These are phyloP conservation scores for Emydomyces testavorans DNA, from an alignment of 2,329 filamentous ascomycete genomes.

Conservation along the genomic window DNA sequence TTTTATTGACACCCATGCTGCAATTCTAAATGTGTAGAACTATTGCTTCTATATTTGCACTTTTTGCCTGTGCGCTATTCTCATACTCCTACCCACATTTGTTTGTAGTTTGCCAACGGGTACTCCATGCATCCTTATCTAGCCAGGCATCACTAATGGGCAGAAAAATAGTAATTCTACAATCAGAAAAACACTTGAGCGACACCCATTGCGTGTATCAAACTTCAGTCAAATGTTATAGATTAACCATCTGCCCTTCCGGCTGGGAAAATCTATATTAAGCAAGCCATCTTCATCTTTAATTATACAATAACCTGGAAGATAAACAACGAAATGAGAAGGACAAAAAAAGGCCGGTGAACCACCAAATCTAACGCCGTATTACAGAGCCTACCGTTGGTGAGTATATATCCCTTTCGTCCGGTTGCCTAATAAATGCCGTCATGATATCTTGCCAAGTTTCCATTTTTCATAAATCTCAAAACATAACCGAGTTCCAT, in stretches of 20 bases:
- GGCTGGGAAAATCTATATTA: too few relatives aligned
- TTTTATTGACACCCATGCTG: slow-evolving; percentile 17
- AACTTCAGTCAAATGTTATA: too few relatives aligned
- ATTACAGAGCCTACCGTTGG: background rate
- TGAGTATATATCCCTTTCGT: background rate
- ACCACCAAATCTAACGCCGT: background rate
- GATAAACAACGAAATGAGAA: too few relatives aligned
- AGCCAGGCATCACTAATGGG: too few relatives aligned
- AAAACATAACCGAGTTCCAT: background rate
- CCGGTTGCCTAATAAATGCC: background rate
- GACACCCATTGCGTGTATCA: too few relatives aligned
- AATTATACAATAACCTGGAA: too few relatives aligned
- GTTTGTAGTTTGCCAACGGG: too few relatives aligned
- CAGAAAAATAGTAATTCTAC: too few relatives aligned
- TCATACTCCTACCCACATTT: background rate
- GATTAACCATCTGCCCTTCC: too few relatives aligned
- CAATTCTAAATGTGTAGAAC: slow-evolving; percentile 14
- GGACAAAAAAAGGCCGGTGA: background rate
- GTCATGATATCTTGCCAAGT: background rate
- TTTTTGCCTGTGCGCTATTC: background rate
- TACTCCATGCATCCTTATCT: too few relatives aligned
- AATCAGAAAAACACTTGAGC: too few relatives aligned
- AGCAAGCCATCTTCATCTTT: too few relatives aligned
- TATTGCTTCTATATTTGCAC: slow-evolving; percentile 1
- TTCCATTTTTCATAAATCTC: background rate